Evolutionary conservation across 345 rosid species (phyloP).

Genomic region (Pelargonium nanum): DNA sequence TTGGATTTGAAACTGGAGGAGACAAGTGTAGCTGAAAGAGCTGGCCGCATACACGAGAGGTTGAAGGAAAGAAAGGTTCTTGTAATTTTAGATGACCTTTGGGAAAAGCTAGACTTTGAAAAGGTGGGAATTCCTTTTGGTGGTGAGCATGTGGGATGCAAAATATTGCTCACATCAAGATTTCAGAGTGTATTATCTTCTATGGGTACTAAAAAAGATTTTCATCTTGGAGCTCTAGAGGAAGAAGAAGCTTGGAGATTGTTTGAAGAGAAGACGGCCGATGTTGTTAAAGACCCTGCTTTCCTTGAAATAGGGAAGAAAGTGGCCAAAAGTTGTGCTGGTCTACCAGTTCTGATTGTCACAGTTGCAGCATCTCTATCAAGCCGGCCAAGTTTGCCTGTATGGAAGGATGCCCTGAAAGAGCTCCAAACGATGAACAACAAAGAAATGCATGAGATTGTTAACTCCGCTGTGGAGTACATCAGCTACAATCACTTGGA

Average conservation of each 20-base stretch:
- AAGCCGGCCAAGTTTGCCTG: not conserved
- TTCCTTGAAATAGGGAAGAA: not conserved
- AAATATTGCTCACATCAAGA: not conserved
- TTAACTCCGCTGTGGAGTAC: not conserved
- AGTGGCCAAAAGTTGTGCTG: too few species aligned
- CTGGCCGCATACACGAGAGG: not conserved
- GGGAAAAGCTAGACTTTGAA: too few species aligned
- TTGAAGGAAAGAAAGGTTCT: conserved; percentile 5
- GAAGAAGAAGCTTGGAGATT: conserved; percentile 1
- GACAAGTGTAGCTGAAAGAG: not conserved
- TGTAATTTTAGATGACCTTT: too few species aligned
- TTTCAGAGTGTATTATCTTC: not conserved
- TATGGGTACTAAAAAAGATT: too few species aligned
- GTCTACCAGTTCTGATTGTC: too few species aligned
- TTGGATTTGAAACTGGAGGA: conserved; percentile 2
- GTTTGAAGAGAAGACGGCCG: not conserved
- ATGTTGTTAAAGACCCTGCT: not conserved
- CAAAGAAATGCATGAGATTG: not conserved
- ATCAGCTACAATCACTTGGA: not conserved
- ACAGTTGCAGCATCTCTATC: too few species aligned
- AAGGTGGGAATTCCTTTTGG: too few species aligned
- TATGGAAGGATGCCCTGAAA: conserved; percentile 1
- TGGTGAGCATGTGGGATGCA: too few species aligned
- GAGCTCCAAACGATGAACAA: not conserved
- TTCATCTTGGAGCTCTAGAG: too few species aligned